Base-by-base conservation (phyloP, 1,284 basidiomycete species). In the Somion occarium region DNA sequence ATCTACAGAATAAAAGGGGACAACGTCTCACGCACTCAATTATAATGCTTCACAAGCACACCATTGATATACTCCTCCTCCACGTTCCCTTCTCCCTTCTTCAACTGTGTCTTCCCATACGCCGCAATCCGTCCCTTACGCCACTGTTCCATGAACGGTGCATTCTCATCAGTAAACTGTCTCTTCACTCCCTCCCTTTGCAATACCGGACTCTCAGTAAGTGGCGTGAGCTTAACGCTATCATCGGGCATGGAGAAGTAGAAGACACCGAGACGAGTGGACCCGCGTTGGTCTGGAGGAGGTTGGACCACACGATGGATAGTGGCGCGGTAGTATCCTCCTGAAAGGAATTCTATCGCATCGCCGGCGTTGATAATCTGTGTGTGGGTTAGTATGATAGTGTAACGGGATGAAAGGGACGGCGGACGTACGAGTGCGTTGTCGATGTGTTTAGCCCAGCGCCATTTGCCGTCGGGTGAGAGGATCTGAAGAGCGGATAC, bases 401-500 rank as follows among this genome's bases (percentile, higher is more conserved):
- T 38, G 5, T 7, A 30, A 34, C 9, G 30, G 12, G 23, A 23
- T n/a, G 46, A n/a, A n/a, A n/a, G n/a, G n/a, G n/a, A n/a, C n/a
- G n/a, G n/a, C n/a, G n/a, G n/a, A n/a, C 69, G 38, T 55, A 82
- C 80, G 38, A 83, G 60, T 0, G 79, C 80, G 50, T 83, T 82
- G 12, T 80, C 76, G 11, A 83, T 69, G 57, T 84, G 80, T 50
- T 67, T 74, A 3, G 82, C 68, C 76, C 78, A 84, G 46, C 74
- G 71, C 83, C 82, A 85, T 22, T 62, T 69, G 0, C 75, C 76
- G 34, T 79, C 75, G 3, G 59, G 70, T 0, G 71, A 69, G 7
- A 79, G 63, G 44, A 85, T 82, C 50, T 84, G 83, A 13, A 84
- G 67, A 0, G 70, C 81, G 2, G 75, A 68, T 1, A 83, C 73